Conservation (phyloP, 352 stramenopile genomes). For the Plasmopara viticola region DNA sequence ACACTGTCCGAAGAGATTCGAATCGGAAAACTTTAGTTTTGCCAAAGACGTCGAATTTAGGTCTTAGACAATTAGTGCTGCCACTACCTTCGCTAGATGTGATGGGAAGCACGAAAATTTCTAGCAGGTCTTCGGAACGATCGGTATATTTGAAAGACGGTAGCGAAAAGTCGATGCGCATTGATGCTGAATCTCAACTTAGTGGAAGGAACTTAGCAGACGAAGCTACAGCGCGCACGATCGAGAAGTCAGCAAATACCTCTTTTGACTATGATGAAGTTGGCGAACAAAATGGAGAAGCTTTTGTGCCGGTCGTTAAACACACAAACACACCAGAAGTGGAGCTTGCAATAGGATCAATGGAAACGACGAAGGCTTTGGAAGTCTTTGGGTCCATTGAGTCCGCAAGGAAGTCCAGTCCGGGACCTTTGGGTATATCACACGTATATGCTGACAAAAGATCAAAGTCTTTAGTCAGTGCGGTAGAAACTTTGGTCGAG, state of each 20-base stretch:
- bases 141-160: slow-evolving; percentile 11
- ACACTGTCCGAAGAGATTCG: not conserved
- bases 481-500: not conserved
- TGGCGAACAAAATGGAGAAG: not conserved
- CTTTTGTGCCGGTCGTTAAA: not conserved
- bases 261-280: slow-evolving; percentile 9
- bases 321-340: not conserved
- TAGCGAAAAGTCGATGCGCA: slow-evolving; percentile 1
- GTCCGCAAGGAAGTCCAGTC: too few species aligned
- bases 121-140: slow-evolving; percentile 9
- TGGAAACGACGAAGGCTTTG: not conserved
- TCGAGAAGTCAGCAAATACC: slow-evolving; percentile 2
- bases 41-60: not conserved
- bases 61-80: not conserved
- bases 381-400: not conserved
- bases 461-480: too few species aligned
- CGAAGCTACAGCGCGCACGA: not conserved
- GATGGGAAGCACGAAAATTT: slow-evolving; percentile 9
- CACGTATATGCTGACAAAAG: too few species aligned
- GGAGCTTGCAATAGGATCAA: not conserved
- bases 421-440: not conserved
- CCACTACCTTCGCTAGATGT: slow-evolving; percentile 2
- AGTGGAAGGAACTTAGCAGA: slow-evolving; percentile 1
- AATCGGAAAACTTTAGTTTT: not conserved
- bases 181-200: slow-evolving; percentile 12